Percentiles rank a stretch among this genome's conserved stretches.
Evolutionary conservation across 2,329 filamentous ascomycete genomes (phyloP).

Genomic region (Xylariales sp.): DNA sequence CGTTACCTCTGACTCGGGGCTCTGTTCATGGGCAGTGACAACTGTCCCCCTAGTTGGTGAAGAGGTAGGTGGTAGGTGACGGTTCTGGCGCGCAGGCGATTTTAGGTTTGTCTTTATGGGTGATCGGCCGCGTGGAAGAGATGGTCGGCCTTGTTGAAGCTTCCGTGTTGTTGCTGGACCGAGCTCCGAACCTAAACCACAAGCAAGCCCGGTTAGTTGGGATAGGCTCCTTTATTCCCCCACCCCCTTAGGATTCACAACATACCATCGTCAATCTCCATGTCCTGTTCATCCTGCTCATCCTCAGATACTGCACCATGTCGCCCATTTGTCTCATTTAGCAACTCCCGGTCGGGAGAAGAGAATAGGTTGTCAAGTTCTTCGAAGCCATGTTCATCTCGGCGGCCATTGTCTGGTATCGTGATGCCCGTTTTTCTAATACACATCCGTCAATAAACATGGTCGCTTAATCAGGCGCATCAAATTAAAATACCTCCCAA

Average conservation of each 20-base stretch:
- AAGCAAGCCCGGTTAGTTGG: conserved; percentile 24
- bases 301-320: conserved; percentile 39
- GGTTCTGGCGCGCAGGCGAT: conserved; percentile 72
- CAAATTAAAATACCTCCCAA: conserved; percentile 56
- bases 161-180: conserved; percentile 65
- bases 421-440: conserved; percentile 88
- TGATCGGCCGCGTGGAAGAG: conserved; percentile 64
- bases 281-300: conserved; percentile 55
- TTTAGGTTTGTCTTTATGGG: conserved; percentile 72
- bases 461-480: background rate
- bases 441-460: conserved; percentile 4
- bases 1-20: conserved; percentile 58
- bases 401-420: conserved; percentile 79
- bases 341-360: conserved; percentile 73
- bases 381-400: conserved; percentile 94
- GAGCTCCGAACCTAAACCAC: conserved; percentile 60
- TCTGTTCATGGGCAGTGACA: conserved; percentile 46
- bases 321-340: conserved; percentile 36
- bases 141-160: conserved; percentile 61
- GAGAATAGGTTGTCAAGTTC: conserved; percentile 89
- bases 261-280: conserved; percentile 65
- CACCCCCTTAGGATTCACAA: conserved; percentile 30
- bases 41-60: conserved; percentile 60
- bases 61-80: conserved; percentile 65
- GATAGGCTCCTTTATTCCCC: background rate